phyloP scores from a whole-genome alignment of 1,284 basidiomycete species.

The Agroathelia rolfsii region DNA sequence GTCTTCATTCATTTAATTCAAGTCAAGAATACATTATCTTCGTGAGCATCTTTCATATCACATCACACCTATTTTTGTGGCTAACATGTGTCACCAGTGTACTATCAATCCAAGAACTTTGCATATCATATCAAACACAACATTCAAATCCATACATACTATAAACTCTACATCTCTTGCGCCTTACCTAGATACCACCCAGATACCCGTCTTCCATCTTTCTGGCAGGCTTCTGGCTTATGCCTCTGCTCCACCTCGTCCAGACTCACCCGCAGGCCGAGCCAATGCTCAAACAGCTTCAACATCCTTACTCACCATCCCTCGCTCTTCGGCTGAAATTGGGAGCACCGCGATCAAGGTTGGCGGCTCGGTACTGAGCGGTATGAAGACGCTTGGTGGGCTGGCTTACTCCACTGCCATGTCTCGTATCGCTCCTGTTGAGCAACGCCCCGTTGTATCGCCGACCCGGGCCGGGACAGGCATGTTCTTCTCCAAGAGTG shows the following conservation, averaged over 20 bases:
- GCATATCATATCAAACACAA: constrained; percentile 44
- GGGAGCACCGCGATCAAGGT: constrained; percentile 46
- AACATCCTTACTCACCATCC: constrained; percentile 17
- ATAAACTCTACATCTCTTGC: constrained; percentile 38
- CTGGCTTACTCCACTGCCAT: constrained; percentile 47
- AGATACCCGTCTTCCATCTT: constrained; percentile 27
- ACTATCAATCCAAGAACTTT: constrained; percentile 45
- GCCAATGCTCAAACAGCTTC: constrained; percentile 12
- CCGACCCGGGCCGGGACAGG: constrained; percentile 14
- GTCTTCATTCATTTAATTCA: constrained; percentile 38
- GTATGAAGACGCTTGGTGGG: constrained; percentile 57
- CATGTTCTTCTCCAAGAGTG: constrained; percentile 52
- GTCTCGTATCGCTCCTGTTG: constrained; percentile 11
- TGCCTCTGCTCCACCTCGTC: constrained; percentile 21
- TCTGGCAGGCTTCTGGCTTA: constrained; percentile 32
- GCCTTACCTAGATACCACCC: constrained; percentile 20
- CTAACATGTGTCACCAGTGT: constrained; percentile 30
- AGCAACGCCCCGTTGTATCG: no score
- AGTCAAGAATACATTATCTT: constrained; percentile 44
- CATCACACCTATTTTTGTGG: constrained; percentile 6
- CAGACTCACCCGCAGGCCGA: constrained; percentile 12
- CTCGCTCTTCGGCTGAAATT: constrained; percentile 32
- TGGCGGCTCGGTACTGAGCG: constrained; percentile 50
- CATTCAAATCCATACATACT: constrained; percentile 40
- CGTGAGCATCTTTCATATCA: constrained; percentile 32